Evolutionary conservation across 2,329 filamentous ascomycete genomes (phyloP), one percentile per base, ranked within the genome.

Genomic region (Kalmusia sp.): DNA sequence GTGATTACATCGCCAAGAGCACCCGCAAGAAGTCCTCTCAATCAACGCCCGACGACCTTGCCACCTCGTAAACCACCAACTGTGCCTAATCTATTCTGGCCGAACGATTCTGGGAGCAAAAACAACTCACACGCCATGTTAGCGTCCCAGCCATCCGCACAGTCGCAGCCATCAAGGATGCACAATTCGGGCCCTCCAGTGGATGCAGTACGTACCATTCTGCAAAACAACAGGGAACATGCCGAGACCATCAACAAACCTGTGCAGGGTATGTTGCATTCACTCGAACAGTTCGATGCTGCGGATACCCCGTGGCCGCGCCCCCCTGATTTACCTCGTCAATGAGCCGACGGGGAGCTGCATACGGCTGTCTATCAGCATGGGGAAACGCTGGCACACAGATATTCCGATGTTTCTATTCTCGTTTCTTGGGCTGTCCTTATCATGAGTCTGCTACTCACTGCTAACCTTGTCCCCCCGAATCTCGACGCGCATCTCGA

Each of bases 211-310:
- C 49, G 49, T 12, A 33, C 22, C n/a, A 41, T 40, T 4, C 19
- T 31, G 17, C 21, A 22, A 5, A 25, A 14, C 4, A 28, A 43
- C 12, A 15, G 44, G 14, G n/a, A 25, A 3, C 24, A 15, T 8
- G 44, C 25, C 1, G 30, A 21, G 34, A 9, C 12, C 1, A 21
- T 31, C 22, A 9, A 27, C 2, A 24, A 7, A 4, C 43, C 44
- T 6, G 28, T 12, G 8, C 50, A 52, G 28, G 50, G 43, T 2
- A 48, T 52, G 15, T n/a, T 52, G 30, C 43, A 41, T 17, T 33
- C 34, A 3, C 19, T 48, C 8, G 50, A 52, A 31, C 44, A 52
- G 35, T 34, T 34, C 6, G 43, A 24, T 22, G 30, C 3, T 4
- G 22, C n/a, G 24, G 27, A 19, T 22, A 11, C 38, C n/a, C 40